These are phyloP conservation scores for Aeschynomene evenia DNA, from an alignment of 306 rosid genomes.

Conservation along the genomic window DNA sequence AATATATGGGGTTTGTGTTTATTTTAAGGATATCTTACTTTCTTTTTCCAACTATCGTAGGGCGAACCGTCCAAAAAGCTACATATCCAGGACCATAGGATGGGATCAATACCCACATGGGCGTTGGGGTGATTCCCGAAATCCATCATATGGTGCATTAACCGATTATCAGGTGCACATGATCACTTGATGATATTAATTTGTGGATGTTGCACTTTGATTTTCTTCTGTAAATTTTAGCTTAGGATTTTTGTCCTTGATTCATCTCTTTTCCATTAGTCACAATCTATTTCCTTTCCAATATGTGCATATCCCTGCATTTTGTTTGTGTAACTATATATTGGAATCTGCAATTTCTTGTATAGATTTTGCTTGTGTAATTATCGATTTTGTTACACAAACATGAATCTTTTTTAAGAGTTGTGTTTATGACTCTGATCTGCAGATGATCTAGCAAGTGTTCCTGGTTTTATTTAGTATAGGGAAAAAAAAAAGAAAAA, in stretches of 20 bases:
- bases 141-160: conserved; percentile 88
- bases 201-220: neutral
- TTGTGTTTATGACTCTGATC: neutral
- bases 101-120: conserved; percentile 99
- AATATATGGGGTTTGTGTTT: neutral
- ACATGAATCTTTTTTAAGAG: neutral
- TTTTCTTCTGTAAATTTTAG: neutral
- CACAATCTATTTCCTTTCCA: neutral
- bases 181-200: conserved; percentile 19
- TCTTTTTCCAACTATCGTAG: conserved; percentile 44
- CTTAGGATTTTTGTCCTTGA: neutral
- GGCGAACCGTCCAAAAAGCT: conserved; percentile 99
- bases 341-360: neutral
- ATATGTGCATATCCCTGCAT: neutral
- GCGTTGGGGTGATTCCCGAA: conserved; percentile 88
- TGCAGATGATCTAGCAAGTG: neutral
- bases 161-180: conserved; percentile 78
- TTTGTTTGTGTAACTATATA: neutral
- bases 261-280: neutral
- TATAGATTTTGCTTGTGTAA: neutral
- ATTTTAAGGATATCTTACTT: conserved; percentile 34
- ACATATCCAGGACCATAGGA: conserved; percentile 89
- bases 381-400: neutral
- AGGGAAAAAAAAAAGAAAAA: neutral
- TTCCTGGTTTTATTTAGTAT: neutral